Evolutionary conservation across 2,329 filamentous ascomycete species (phyloP).

Genomic region (Aspergillus pseudoviridinutans): DNA sequence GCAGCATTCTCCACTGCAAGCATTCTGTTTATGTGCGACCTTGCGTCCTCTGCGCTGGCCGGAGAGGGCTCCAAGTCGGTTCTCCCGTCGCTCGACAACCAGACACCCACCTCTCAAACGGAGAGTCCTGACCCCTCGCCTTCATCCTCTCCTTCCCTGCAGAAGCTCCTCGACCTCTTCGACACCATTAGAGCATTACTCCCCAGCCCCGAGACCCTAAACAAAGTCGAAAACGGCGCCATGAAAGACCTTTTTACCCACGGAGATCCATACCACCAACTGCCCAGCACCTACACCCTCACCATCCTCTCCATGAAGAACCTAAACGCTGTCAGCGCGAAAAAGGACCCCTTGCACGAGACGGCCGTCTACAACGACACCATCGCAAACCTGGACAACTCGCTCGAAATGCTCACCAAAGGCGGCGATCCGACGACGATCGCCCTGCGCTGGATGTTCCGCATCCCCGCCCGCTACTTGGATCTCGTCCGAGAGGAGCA

Average conservation of each 20-base stretch:
- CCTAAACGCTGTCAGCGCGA: neutral
- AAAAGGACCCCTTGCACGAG: neutral
- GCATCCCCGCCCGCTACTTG: slow-evolving; percentile 1
- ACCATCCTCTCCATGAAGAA: slow-evolving; percentile 6
- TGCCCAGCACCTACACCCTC: slow-evolving; percentile 4
- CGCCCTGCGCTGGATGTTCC: slow-evolving; percentile 5
- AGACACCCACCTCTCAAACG: neutral
- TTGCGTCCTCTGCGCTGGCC: neutral
- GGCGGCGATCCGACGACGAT: slow-evolving; percentile 5
- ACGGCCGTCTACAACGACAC: slow-evolving; percentile 2
- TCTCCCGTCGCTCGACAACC: neutral
- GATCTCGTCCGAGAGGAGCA: slow-evolving; percentile 1
- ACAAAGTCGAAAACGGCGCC: neutral
- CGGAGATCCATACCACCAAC: neutral
- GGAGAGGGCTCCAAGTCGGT: neutral
- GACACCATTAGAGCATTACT: neutral
- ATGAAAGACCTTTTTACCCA: neutral
- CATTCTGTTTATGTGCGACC: neutral
- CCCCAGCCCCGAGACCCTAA: neutral
- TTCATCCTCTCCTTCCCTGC: neutral
- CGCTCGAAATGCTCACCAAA: slow-evolving; percentile 5
- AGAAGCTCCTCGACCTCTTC: neutral
- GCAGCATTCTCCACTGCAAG: neutral
- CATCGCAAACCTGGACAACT: slow-evolving; percentile 3
- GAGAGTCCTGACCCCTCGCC: neutral